Percentiles rank a stretch among this genome's conserved stretches.
Conservation (phyloP, 2,329 filamentous ascomycete species). For the Alternaria sp. region DNA sequence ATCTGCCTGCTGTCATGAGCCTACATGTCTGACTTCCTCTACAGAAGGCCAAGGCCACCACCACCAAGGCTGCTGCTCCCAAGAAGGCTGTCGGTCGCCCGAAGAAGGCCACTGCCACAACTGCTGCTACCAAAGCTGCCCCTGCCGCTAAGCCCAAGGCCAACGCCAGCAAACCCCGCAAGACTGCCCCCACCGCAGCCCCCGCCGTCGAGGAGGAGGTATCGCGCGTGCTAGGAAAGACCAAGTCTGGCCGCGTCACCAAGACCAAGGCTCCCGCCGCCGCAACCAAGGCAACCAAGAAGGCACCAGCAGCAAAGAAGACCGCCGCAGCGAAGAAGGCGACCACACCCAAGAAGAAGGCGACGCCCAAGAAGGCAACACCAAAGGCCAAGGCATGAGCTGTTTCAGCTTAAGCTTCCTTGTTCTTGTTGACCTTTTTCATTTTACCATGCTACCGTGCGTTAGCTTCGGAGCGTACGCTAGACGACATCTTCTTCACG, state of each 20-base stretch:
- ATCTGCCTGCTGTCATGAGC: background rate
- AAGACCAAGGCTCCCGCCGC: constrained; percentile 64
- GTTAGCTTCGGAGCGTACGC: constrained; percentile 10
- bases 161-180: constrained; percentile 56
- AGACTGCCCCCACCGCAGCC: constrained; percentile 58
- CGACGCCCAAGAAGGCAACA: constrained; percentile 55
- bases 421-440: constrained; percentile 38
- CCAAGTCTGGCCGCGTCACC: constrained; percentile 83
- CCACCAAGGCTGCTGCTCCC: constrained; percentile 25
- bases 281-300: constrained; percentile 32
- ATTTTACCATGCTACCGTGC: constrained; percentile 17
- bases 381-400: constrained; percentile 46
- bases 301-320: constrained; percentile 49
- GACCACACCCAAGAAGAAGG: constrained; percentile 56
- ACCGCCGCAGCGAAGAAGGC: constrained; percentile 51
- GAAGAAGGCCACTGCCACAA: constrained; percentile 30
- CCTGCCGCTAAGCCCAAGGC: constrained; percentile 49
- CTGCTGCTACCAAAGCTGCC: constrained; percentile 38
- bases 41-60: constrained; percentile 37
- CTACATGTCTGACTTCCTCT: constrained; percentile 16
- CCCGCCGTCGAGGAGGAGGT: constrained; percentile 73
- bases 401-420: constrained; percentile 14
- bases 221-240: constrained; percentile 73
- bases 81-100: constrained; percentile 27
- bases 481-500: constrained; percentile 14